Base-by-base conservation (phyloP, 306 rosid species). In the Citrullus colocynthis region DNA sequence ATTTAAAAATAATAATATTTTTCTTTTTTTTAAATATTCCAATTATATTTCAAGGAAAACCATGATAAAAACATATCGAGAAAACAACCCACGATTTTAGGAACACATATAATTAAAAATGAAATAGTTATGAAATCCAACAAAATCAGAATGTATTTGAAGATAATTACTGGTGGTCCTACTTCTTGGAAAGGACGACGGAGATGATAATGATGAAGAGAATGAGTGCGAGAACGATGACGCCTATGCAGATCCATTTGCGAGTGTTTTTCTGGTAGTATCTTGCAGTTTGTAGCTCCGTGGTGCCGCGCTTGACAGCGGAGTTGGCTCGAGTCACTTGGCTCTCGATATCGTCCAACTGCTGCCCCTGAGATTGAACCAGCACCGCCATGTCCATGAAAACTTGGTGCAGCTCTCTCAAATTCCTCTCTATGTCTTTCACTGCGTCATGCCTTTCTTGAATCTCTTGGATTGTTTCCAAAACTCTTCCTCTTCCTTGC, bases 351-450 rank as follows among this genome's bases (percentile, higher is more conserved):
- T 93, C 90, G 34, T 93, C 91, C 32, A 93, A 21, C 3, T 91
- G 90, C 70, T 91, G 91, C 8, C 97, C 97, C 34, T 93, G 97
- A 0, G 88, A 57, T 58, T 91, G 84, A n/a, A 93, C 91, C 85
- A 93, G 39, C n/a, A 93, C 97, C 1, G 98, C 88, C 97, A 93
- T 93, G 91, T 93, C 98, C 85, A 93, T 12, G 81, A 93, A 93
- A 75, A 93, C 90, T 78, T 93, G 98, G 80, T 93, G 97, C 30
- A 93, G 75, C 84, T 91, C 98, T 1, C 80, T 87, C 16, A 93
- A 91, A 18, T 84, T 86, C 79, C 84, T 93, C 83, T 93, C 98
- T 61, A 93, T 86, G 62, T 88, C 95, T 20, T 85, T 89, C 34
- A 91, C 90, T 1, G 95, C 89, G 8, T 88, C 91, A 17, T 93